Base-by-base conservation (phyloP, 495 filamentous ascomycete genomes). In the Penicillium pulvis region DNA sequence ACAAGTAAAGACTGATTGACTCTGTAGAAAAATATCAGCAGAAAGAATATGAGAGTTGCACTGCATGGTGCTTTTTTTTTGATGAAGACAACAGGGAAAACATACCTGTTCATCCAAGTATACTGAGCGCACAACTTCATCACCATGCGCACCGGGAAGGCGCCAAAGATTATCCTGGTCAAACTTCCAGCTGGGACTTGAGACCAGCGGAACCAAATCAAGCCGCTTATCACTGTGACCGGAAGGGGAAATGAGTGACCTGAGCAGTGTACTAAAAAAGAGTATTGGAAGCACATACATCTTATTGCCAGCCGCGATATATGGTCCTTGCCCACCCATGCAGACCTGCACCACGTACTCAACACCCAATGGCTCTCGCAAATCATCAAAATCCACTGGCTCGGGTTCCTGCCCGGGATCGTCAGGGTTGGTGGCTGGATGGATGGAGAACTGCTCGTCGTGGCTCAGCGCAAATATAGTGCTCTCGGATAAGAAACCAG, bases 291-390 rank as follows among this genome's bases (percentile, higher is more conserved):
- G 44, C 31, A 70, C 71, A 44, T 66, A 80, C 76, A 71, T 60
- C 57, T 75, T 78, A 53, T 77, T 74, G 10, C 78, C 78, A 46
- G 72, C 76, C 52, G 74, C 68, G 58, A 82, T 68, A 66, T 75
- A 75, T 28, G 70, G 63, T 7, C 74, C 76, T 58, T 79, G 71
- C n/a, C 72, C 74, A n/a, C 85, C 82, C 51, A 79, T 70, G 43
- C 85, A 75, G 24, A 96, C 73, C 72, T 92, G 87, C 31, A 89
- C 86, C 4, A 93, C 79, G 70, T 98, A 98, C 75, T 94, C 90
- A 63, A 90, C 93, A 16, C 78, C 80, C 28, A 97, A 74, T 47
- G 73, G 70, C 55, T 83, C 74, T 57, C 94, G 79, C 64, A 96
- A 76, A 75, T 97, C 92, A 5, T 91, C 91, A 51, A 92, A 86